phyloP scores from a whole-genome alignment of 2,329 filamentous ascomycete genomes.

The Colletotrichum sp. region DNA sequence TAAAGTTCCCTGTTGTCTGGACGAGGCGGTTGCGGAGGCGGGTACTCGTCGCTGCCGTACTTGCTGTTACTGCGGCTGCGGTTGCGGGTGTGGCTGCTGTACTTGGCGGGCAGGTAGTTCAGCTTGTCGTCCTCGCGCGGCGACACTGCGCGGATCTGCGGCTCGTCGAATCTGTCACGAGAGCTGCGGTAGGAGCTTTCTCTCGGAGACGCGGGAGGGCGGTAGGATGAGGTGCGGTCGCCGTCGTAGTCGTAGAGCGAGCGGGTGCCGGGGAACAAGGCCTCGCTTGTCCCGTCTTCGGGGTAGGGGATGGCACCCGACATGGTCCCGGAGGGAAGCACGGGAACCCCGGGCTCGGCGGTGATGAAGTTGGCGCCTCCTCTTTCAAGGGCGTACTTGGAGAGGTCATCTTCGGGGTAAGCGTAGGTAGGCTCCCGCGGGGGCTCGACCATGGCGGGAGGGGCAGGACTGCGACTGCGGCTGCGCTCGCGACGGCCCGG shows the following conservation, averaged over 20 bases:
- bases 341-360: constrained; percentile 14
- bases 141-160: constrained; percentile 25
- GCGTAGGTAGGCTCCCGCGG: constrained; percentile 47
- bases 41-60: constrained; percentile 23
- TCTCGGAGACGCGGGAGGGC: constrained; percentile 37
- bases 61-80: constrained; percentile 31
- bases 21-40: constrained; percentile 26
- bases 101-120: constrained; percentile 54
- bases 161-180: constrained; percentile 34
- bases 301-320: constrained; percentile 40
- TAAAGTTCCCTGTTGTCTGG: constrained; percentile 40
- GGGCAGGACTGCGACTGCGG: constrained; percentile 35
- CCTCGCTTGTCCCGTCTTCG: constrained; percentile 37
- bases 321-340: not conserved
- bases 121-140: constrained; percentile 40
- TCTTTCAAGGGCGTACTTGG: constrained; percentile 28
- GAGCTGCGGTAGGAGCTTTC: constrained; percentile 42
- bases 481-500: constrained; percentile 44
- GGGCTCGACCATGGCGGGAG: constrained; percentile 39
- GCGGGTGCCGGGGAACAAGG: constrained; percentile 42
- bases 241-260: constrained; percentile 46
- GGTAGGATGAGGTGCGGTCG: constrained; percentile 30
- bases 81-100: constrained; percentile 33
- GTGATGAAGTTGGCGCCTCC: constrained; percentile 18
- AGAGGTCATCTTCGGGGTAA: constrained; percentile 46